Conservation (phyloP, 2,329 filamentous ascomycete genomes). For the Penicillium janthinellum region DNA sequence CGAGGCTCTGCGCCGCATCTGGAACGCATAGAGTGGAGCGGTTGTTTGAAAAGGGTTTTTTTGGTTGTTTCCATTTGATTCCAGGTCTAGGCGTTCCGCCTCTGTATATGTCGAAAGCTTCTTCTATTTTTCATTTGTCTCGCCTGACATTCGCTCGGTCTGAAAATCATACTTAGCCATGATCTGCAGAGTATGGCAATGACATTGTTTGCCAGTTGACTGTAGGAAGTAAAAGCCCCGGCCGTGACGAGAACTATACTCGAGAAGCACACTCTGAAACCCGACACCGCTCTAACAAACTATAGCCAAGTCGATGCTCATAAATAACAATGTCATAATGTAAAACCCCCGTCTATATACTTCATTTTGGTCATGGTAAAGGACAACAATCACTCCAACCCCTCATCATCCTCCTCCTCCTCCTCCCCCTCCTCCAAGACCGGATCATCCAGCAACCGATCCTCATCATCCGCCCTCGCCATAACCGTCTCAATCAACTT, state of each 20-base stretch:
- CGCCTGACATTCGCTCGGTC: slow-evolving; percentile 7
- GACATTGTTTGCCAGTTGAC: background rate
- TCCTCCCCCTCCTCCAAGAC: slow-evolving; percentile 46
- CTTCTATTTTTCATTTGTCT: slow-evolving; percentile 24
- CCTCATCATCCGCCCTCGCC: slow-evolving; percentile 69
- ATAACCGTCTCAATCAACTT: slow-evolving; percentile 87
- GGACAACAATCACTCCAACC: background rate
- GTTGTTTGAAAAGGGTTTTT: slow-evolving; percentile 29
- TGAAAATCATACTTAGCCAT: slow-evolving; percentile 14
- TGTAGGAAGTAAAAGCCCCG: background rate
- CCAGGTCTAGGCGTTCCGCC: slow-evolving; percentile 36
- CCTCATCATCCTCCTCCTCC: slow-evolving; percentile 24
- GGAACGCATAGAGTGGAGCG: slow-evolving; percentile 64
- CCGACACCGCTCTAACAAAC: background rate
- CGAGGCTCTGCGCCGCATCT: slow-evolving; percentile 83
- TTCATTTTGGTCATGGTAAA: background rate
- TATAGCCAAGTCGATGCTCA: background rate
- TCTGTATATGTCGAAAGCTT: slow-evolving; percentile 37
- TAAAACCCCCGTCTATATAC: background rate
- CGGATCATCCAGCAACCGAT: slow-evolving; percentile 49
- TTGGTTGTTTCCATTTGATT: slow-evolving; percentile 28
- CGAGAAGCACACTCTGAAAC: background rate
- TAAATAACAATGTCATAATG: background rate
- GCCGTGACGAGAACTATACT: slow-evolving; percentile 11
- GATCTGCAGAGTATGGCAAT: slow-evolving; percentile 9